phyloP scores from a whole-genome alignment of 306 rosid species.

The Sechiopsis laciniata region DNA sequence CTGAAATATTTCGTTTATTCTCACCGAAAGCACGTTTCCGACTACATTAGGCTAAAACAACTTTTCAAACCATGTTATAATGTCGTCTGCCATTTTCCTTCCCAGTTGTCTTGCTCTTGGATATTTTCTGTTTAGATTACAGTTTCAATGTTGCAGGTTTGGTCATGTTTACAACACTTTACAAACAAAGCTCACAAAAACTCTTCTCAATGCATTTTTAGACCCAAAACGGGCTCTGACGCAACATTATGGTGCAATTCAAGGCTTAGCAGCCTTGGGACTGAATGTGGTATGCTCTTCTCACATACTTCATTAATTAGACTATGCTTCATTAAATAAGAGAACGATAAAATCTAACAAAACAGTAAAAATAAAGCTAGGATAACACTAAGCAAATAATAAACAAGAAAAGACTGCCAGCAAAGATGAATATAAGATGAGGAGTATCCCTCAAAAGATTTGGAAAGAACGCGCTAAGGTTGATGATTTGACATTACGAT shows the following conservation, averaged over 20 bases:
- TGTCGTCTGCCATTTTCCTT: neutral
- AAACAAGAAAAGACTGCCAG: too few species aligned
- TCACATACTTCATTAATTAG: slow-evolving; percentile 10
- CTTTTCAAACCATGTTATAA: slow-evolving; percentile 20
- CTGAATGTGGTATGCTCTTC: slow-evolving; percentile 57
- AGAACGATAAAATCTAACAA: too few species aligned
- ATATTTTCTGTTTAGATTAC: slow-evolving; percentile 14
- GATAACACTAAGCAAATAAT: too few species aligned
- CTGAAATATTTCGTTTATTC: neutral
- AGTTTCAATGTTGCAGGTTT: slow-evolving; percentile 43
- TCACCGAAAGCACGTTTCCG: neutral
- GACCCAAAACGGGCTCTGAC: slow-evolving; percentile 75
- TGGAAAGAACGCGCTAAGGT: too few species aligned
- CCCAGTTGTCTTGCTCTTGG: neutral
- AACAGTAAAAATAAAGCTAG: too few species aligned
- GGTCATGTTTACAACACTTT: slow-evolving; percentile 84
- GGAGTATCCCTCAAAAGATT: too few species aligned
- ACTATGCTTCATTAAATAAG: neutral
- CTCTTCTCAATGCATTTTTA: slow-evolving; percentile 77
- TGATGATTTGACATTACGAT: too few species aligned
- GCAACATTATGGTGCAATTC: slow-evolving; percentile 93
- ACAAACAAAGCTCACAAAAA: slow-evolving; percentile 76
- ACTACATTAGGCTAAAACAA: neutral
- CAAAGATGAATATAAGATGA: too few species aligned
- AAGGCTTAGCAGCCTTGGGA: slow-evolving; percentile 85